These are phyloP conservation scores for Podospora pseudopauciseta DNA, from an alignment of 495 filamentous ascomycete genomes.

Conservation along the genomic window DNA sequence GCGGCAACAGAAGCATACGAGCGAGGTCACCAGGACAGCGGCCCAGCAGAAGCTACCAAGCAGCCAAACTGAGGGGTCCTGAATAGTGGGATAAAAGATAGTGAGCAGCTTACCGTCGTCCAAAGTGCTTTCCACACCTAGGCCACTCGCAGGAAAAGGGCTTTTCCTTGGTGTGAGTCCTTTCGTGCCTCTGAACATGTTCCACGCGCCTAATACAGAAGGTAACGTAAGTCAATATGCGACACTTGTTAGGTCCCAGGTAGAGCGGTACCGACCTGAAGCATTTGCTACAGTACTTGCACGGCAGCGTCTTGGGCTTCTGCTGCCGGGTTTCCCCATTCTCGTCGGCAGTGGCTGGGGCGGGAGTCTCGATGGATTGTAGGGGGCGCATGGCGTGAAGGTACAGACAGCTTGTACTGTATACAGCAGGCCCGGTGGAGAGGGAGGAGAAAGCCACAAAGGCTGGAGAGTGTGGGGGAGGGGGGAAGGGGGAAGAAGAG, in stretches of 20 bases:
- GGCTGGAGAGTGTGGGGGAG: not conserved
- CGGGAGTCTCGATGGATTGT: slow-evolving; percentile 48
- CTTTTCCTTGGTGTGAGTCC: slow-evolving; percentile 60
- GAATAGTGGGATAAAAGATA: not conserved
- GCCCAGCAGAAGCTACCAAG: not conserved
- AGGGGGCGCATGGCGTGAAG: slow-evolving; percentile 42
- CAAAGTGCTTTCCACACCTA: slow-evolving; percentile 56
- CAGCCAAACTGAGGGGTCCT: not conserved
- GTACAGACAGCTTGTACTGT: slow-evolving; percentile 22
- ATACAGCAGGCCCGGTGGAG: slow-evolving; percentile 22
- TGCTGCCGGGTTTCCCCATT: slow-evolving; percentile 47
- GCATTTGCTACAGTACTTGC: slow-evolving; percentile 53
- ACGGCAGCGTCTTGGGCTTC: slow-evolving; percentile 53
- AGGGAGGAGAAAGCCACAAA: slow-evolving; percentile 5
- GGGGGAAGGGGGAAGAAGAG: slow-evolving; percentile 21
- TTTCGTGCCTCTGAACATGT: slow-evolving; percentile 58
- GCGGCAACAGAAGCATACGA: not conserved
- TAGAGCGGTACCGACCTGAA: slow-evolving; percentile 48
- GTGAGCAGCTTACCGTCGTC: slow-evolving; percentile 47
- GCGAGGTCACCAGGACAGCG: not conserved
- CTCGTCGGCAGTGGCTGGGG: slow-evolving; percentile 42
- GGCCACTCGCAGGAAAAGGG: slow-evolving; percentile 53
- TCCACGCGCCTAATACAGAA: slow-evolving; percentile 53
- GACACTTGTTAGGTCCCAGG: slow-evolving; percentile 27
- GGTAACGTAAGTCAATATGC: slow-evolving; percentile 42